Evolutionary conservation across 1,284 basidiomycete genomes (phyloP).

Genomic region (Leccinum subrobustum): DNA sequence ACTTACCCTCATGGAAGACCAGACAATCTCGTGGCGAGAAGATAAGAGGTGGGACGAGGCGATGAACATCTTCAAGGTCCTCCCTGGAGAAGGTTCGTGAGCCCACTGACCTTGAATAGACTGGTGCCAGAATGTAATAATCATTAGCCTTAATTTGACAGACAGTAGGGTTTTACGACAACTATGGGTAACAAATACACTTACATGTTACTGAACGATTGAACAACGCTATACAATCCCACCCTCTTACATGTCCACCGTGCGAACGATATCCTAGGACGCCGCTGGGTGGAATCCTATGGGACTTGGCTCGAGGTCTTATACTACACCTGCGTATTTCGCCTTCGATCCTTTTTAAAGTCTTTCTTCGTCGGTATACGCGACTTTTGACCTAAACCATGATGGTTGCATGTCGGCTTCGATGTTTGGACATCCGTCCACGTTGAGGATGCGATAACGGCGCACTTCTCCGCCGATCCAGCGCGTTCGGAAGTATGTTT

Average conservation of each 20-base stretch:
- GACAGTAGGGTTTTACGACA: not conserved
- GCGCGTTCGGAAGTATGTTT: slow-evolving; percentile 3
- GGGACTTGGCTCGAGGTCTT: not conserved
- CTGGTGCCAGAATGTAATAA: too few species aligned
- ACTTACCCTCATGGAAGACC: too few species aligned
- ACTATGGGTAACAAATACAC: not conserved
- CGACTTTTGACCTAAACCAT: slow-evolving; percentile 58
- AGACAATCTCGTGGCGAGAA: too few species aligned
- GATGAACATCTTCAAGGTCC: too few species aligned
- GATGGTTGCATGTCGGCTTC: slow-evolving; percentile 49
- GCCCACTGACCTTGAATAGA: too few species aligned
- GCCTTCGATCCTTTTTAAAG: slow-evolving; percentile 33
- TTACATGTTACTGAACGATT: not conserved
- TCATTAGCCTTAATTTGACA: too few species aligned
- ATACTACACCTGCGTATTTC: not conserved
- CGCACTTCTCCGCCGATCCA: too few species aligned
- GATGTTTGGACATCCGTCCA: slow-evolving; percentile 53
- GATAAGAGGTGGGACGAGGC: too few species aligned
- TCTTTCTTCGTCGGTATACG: slow-evolving; percentile 53
- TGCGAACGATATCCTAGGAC: too few species aligned
- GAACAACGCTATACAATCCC: not conserved
- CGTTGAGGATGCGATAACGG: too few species aligned
- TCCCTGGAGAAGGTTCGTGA: too few species aligned
- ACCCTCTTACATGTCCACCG: not conserved
- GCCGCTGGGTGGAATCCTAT: not conserved